A percentile compares a stretch with the other conserved stretches of the same genome.
phyloP scores from a whole-genome alignment of 1,284 basidiomycete species.

The Athelia psychrophila region DNA sequence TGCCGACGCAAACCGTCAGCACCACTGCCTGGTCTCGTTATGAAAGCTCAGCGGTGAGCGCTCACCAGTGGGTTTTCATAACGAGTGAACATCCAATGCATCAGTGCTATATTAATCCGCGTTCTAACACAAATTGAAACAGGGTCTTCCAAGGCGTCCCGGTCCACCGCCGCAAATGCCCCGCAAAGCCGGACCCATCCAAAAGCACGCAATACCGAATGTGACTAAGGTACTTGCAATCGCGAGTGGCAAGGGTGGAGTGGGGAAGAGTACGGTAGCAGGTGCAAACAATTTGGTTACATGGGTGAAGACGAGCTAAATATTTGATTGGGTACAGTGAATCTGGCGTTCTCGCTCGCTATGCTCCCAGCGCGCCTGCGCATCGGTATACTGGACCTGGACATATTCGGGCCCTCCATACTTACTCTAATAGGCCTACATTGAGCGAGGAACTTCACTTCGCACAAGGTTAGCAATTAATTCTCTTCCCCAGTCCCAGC shows the following conservation, averaged over 20 bases:
- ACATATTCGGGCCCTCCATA: slow-evolving; percentile 96
- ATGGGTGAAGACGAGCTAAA: neutral
- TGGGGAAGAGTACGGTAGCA: slow-evolving; percentile 94
- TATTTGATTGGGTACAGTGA: slow-evolving; percentile 51
- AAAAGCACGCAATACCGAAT: slow-evolving; percentile 61
- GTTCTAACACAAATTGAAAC: slow-evolving; percentile 16
- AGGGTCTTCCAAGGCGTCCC: slow-evolving; percentile 52
- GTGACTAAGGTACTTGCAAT: slow-evolving; percentile 81
- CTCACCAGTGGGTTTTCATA: too few relatives aligned
- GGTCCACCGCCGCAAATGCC: slow-evolving; percentile 54
- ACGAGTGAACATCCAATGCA: slow-evolving; percentile 9
- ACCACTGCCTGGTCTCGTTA: slow-evolving; percentile 18
- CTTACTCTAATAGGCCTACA: slow-evolving; percentile 94
- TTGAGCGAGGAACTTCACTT: slow-evolving; percentile 78
- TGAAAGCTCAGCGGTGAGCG: slow-evolving; percentile 49
- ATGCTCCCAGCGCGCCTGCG: slow-evolving; percentile 46
- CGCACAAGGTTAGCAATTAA: slow-evolving; percentile 57
- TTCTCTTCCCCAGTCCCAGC: slow-evolving; percentile 4
- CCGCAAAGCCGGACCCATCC: slow-evolving; percentile 50
- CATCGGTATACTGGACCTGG: slow-evolving; percentile 90
- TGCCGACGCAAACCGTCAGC: neutral
- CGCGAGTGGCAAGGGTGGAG: slow-evolving; percentile 94
- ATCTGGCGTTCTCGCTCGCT: slow-evolving; percentile 78
- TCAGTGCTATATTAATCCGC: slow-evolving; percentile 1
- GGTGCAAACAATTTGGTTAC: slow-evolving; percentile 42